Conservation (phyloP, 225 moss, liverwort and hornwort species). For the Straminergon stramineum region DNA sequence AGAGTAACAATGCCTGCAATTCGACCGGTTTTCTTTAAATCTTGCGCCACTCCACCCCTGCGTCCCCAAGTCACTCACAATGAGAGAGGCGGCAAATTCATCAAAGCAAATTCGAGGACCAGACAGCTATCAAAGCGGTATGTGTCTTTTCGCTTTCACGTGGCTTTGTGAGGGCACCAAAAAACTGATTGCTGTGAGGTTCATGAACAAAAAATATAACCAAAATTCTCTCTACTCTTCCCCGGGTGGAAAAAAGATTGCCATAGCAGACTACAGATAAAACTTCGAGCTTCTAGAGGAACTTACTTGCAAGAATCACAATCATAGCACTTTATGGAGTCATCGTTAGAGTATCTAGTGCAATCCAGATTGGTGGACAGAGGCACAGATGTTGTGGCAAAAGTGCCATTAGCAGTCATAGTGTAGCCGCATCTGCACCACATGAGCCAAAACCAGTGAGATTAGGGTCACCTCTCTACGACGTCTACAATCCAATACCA, state of each 20-base stretch:
- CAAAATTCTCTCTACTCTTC: background rate
- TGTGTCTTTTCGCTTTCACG: too few species aligned
- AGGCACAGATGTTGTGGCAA: conserved; percentile 7
- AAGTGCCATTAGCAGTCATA: conserved; percentile 15
- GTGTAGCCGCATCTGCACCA: conserved; percentile 25
- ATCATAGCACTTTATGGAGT: conserved; percentile 36
- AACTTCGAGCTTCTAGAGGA: background rate
- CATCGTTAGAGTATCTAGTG: conserved; percentile 24
- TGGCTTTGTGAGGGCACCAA: background rate
- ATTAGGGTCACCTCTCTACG: background rate
- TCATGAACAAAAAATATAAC: background rate
- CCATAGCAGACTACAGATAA: background rate
- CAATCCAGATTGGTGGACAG: conserved; percentile 28
- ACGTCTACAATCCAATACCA: background rate
- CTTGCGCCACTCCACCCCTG: conserved; percentile 47
- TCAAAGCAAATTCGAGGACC: background rate
- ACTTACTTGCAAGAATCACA: conserved; percentile 54
- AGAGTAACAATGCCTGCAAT: conserved; percentile 29
- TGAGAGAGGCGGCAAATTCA: background rate
- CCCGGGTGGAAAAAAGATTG: background rate
- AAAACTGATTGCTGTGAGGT: too few species aligned
- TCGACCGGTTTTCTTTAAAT: conserved; percentile 18
- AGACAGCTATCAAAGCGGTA: background rate
- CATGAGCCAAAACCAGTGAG: background rate
- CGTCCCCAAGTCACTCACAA: background rate